Percentiles rank a stretch among this genome's conserved stretches.
phyloP scores from a whole-genome alignment of 345 rosid genomes.

The Rhizophora apiculata region DNA sequence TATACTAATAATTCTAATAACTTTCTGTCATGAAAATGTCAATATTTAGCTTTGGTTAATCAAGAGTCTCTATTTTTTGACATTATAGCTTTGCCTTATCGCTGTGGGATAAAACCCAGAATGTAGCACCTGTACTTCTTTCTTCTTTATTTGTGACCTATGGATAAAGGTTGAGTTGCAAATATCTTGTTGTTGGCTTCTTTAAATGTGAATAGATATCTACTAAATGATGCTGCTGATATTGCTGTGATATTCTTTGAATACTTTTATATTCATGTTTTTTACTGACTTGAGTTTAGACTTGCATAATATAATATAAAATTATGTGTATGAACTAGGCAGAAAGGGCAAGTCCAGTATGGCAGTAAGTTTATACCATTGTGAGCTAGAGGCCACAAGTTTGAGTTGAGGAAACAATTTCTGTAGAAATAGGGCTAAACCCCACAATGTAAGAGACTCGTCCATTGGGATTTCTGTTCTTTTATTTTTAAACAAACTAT shows the following conservation, averaged over 20 bases:
- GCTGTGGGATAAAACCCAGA: not conserved
- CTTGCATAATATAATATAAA: no score
- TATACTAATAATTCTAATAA: slow-evolving; percentile 6
- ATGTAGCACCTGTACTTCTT: slow-evolving; percentile 6
- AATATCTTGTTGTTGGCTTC: slow-evolving; percentile 7
- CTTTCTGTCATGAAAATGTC: not conserved
- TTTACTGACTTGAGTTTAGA: no score
- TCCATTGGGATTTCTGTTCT: no score
- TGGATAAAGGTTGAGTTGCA: slow-evolving; percentile 10
- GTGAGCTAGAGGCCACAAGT: no score
- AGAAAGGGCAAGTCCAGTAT: no score
- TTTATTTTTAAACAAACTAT: no score
- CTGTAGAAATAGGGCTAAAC: no score
- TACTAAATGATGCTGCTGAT: not conserved
- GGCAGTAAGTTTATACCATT: no score
- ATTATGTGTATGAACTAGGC: no score
- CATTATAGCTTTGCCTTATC: not conserved
- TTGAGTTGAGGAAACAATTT: no score
- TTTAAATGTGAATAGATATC: slow-evolving; percentile 24
- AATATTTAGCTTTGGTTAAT: slow-evolving; percentile 10
- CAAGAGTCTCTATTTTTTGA: slow-evolving; percentile 3
- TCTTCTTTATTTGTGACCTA: not conserved
- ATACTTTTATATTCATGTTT: not conserved
- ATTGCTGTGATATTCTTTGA: not conserved
- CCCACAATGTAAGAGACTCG: no score